Evolutionary conservation across 305 asterid genomes (phyloP), one percentile per base, ranked within the genome.

Genomic region (Solanum chacoense): DNA sequence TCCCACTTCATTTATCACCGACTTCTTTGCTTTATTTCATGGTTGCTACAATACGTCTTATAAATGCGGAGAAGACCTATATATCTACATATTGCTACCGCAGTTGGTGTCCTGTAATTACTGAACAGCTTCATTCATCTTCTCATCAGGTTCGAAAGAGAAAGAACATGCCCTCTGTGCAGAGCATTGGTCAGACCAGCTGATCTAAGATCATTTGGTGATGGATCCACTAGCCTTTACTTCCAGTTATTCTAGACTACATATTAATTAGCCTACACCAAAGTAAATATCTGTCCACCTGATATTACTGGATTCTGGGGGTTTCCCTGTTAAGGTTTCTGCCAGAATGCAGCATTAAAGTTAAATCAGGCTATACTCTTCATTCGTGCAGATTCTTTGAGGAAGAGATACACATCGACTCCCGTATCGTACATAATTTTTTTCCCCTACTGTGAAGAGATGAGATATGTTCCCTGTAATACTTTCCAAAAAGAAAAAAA

Each of bases 101-200:
- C 84, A 29, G 29, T 50, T 29, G 1, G 20, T 83, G 73, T 29
- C 86, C 18, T 29, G 31, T 10, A 20, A 83, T 83, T 29, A 32
- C 87, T 83, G 7, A 50, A 50, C 24, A 4, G 1, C 42, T 83
- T 55, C 50, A 22, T 84, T 84, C 32, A 31, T 8, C 73, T 86
- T 72, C 10, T 86, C 69, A 72, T 50, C 92, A 92, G 94, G 94
- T 91, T 92, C 40, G 93, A 92, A 87, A 90, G 94, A 81, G 94
- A 92, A 37, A 90, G 94, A 87, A 91, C 94, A 59, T 92, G 93
- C 90, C 94, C 94, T 45, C 76, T 92, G 71, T 92, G 94, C 90
- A 90, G 93, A 90, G 93, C 93, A 7, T 71, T 91, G 90, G 92
- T 92, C 34, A 91, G 92, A 89, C 90, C 93, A 1, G 91, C 94